phyloP scores from a whole-genome alignment of 306 rosid genomes.

The Castanea crenata region DNA sequence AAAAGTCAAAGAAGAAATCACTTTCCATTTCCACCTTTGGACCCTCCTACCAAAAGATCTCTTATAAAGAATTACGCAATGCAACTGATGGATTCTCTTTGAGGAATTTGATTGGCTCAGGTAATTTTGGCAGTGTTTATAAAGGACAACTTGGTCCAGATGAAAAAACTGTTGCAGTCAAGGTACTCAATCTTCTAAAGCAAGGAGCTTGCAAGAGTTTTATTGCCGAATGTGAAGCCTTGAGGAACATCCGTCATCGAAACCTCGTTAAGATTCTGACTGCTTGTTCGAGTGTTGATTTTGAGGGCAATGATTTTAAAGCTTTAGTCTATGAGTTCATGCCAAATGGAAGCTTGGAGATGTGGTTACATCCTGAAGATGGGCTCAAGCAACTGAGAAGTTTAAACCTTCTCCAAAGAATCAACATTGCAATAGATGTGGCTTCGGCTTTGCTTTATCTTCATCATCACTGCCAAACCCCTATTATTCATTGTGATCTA shows the following conservation, averaged over 20 bases:
- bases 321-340: conserved; percentile 18
- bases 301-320: background rate
- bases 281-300: conserved; percentile 24
- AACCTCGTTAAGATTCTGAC: conserved; percentile 21
- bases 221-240: conserved; percentile 27
- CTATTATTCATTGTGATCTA: conserved; percentile 22
- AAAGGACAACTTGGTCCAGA: conserved; percentile 20
- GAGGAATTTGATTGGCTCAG: conserved; percentile 26
- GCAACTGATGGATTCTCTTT: conserved; percentile 25
- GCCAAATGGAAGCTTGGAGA: conserved; percentile 18
- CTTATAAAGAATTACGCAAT: conserved; percentile 24
- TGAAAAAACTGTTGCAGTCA: conserved; percentile 11
- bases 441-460: conserved; percentile 21
- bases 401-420: background rate
- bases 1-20: background rate
- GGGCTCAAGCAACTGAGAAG: background rate
- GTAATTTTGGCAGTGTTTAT: conserved; percentile 29
- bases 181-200: conserved; percentile 16
- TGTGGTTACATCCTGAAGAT: conserved; percentile 12
- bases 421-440: conserved; percentile 18
- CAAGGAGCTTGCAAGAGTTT: conserved; percentile 24
- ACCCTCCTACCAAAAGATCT: background rate
- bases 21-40: background rate
- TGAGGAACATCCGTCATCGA: conserved; percentile 21
- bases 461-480: conserved; percentile 7